phyloP scores from a whole-genome alignment of 805 yeast species.

The Monosporozyma aerobia region DNA sequence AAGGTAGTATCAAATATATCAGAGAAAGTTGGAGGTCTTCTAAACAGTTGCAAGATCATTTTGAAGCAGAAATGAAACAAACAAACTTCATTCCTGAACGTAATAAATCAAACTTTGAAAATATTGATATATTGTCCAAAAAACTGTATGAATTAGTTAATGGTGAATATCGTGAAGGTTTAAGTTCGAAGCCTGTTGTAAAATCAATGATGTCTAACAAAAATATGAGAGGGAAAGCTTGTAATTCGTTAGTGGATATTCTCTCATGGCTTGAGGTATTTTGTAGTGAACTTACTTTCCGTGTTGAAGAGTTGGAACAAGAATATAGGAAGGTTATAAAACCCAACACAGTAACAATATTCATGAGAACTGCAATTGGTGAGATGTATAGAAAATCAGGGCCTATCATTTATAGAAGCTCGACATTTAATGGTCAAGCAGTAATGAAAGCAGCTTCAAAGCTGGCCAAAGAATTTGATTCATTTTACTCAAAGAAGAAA shows the following conservation, averaged over 20 bases:
- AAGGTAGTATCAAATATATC: conserved; percentile 40
- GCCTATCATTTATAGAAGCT: conserved; percentile 8
- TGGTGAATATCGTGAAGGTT: conserved; percentile 49
- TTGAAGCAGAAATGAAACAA: conserved; percentile 11
- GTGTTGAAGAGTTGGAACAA: conserved; percentile 71
- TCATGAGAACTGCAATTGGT: conserved; percentile 25
- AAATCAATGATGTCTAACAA: conserved; percentile 88
- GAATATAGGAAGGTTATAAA: conserved; percentile 30
- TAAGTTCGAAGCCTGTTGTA: conserved; percentile 50
- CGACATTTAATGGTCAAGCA: conserved; percentile 15
- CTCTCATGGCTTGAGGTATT: conserved; percentile 75
- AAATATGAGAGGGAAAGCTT: conserved; percentile 54
- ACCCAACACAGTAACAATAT: conserved; percentile 41
- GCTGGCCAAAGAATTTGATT: conserved; percentile 35
- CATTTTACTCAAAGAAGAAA: conserved; percentile 16
- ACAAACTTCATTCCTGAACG: background rate
- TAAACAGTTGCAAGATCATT: conserved; percentile 21
- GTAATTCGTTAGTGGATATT: conserved; percentile 47
- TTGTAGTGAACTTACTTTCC: conserved; percentile 63
- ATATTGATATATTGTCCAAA: conserved; percentile 40
- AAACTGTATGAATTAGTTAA: conserved; percentile 53
- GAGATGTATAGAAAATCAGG: conserved; percentile 18
- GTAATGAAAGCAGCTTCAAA: conserved; percentile 30
- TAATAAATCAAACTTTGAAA: conserved; percentile 24
- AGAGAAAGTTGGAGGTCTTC: conserved; percentile 40